Base-by-base conservation (phyloP, 148 eudicot species). In the Rhododendron simsii region DNA sequence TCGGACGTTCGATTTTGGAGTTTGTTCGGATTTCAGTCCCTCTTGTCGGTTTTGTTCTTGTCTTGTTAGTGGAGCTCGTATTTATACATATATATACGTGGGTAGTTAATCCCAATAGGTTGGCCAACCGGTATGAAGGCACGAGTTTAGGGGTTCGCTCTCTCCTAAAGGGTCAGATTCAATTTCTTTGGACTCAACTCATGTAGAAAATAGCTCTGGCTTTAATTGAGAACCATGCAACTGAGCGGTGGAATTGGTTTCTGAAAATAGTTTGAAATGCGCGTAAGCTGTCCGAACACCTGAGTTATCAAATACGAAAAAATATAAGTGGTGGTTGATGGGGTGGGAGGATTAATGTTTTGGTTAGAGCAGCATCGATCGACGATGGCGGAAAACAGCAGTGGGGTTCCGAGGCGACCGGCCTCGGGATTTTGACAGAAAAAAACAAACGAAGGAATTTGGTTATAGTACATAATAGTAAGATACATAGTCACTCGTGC, bases 311-410 rank as follows among this genome's bases (percentile, higher is more conserved):
- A 53, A 53, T 1, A 15, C 3, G 20, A 53, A 53, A 53, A 14
- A 15, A 41, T 3, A 53, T 2, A 53, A 53, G 65, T 81, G 71
- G 47, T 1, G 39, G 51, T 84, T 41, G 45, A 6, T 41, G 45
- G 7, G 7, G 45, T 41, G 75, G 86, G 39, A 53, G 74, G 35
- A 26, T 26, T 44, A 15, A 26, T 53, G 81, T 76, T 55, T 20
- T 0, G 82, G 77, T 69, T 33, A 11, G 76, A 71, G 76, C 35
- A 30, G 9, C 76, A 71, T 71, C 39, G 39, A 71, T 33, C 18
- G 39, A 33, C 13, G 90, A 84, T 84, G 86, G 90, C 86, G 86
- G 53, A 86, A 78, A 85, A 88, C 37, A 11, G 78, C 61, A 67
- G 33, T 11, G 35, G 87, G 48, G 63, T 88, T 47, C 86, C 84